Evolutionary conservation across 192 early-diverging fungal species (phyloP), one percentile per base, ranked within the genome.

Genomic region (Backusella tarrabulga): DNA sequence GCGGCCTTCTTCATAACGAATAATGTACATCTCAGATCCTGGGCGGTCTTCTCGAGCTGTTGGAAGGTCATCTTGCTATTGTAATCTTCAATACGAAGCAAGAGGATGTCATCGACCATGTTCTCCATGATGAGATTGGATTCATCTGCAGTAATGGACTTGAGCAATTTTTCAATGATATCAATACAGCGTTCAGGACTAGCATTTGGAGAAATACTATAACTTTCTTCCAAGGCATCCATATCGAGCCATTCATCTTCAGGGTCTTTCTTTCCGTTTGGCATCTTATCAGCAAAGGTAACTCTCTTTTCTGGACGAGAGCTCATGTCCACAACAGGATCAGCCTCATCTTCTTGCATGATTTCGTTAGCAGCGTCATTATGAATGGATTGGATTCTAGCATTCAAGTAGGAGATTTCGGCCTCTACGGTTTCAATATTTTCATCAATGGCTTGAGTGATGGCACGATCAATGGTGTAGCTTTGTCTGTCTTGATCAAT

Each of bases 1-100:
- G 88, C 88, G 1, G 89, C 85, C 67, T 85, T 81, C 12, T 86
- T 84, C 89, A 90, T 90, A 2, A 84, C 82, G 26, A 87, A 79
- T 26, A 90, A 76, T 15, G 83, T 85, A 8, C 84, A 76, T 74
- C 86, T 83, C 34, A 90, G 79, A 41, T 89, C 86, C 38, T 83
- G 80, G 17, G 86, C 83, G 2, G 81, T 82, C 63, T 87, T 88
- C 67, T 90, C 87, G 56, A 85, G 81, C 23, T 83, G 82, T 6
- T 68, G 63, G n/a, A 86, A 78, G n/a, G 83, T 83, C 38, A 85
- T 83, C 21, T 84, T 79, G 7, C 77, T 77, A 19, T 77, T 76
- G 38, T 86, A 85, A 68, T 87, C 88, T 44, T 78, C 76, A 40
- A 83, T 74, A 11, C 87, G 87, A 42, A 90, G 83, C 8, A 76